Evolutionary conservation across 2,329 filamentous ascomycete genomes (phyloP), one percentile per base, ranked within the genome.

Genomic region (Cladosporium sphaerospermum): DNA sequence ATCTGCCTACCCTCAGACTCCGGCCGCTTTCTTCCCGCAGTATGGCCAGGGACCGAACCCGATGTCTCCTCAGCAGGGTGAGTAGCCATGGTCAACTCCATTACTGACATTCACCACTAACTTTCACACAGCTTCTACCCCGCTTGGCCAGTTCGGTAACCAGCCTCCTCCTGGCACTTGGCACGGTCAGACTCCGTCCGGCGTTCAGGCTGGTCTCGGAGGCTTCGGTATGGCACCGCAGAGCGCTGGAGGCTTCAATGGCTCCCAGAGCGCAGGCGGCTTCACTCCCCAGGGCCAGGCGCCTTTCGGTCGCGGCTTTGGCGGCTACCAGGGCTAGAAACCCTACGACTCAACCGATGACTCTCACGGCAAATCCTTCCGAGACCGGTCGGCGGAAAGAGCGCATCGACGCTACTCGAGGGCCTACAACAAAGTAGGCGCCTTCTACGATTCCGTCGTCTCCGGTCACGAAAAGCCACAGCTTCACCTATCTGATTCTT

Each of bases 161-260:
- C 75, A 75, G 59, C 69, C 67, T 57, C 71, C 69, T 56, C 68
- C 73, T 68, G 65, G 69, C 67, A 53, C 73, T 72, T 67, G 74
- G 74, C 64, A 72, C 69, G 59, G 75, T 74, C 56, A 59, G 71
- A 56, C 50, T 6, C 54, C 50, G 7, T 51, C 52, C 31, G 49
- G 43, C 32, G 45, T 52, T 18, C 54, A 56, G 37, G 36, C 37
- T 5, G 40, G 45, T 14, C 43, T 51, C 11, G 54, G 54, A n/a
- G 45, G 54, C 31, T 56, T 45, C 14, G 51, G 54, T 32, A 58
- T 61, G 57, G 43, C 59, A 66, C 77, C 78, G 36, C 77, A 75
- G 61, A 93, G 86, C 67, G 86, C 88, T 62, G 89, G 88, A 63
- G 89, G 89, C 57, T 96, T 90, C 67, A 89, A 88, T 58, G 89